A percentile compares a stretch with the other conserved stretches of the same genome.
Conservation (phyloP, 2,329 filamentous ascomycete genomes). For the Penicillium polonicum region DNA sequence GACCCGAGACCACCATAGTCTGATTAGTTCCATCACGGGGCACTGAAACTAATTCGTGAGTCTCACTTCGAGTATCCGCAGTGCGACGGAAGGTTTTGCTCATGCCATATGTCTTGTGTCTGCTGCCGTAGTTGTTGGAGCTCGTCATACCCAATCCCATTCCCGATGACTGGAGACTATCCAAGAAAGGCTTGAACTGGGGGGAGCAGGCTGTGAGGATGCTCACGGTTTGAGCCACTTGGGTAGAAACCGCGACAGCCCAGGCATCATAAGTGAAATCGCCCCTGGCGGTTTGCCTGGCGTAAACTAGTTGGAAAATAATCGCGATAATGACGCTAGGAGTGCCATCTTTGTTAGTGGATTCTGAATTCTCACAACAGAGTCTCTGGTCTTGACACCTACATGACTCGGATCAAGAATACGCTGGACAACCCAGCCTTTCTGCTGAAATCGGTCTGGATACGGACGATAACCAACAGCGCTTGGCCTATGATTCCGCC, state of each 20-base stretch:
- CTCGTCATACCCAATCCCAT: conserved; percentile 25
- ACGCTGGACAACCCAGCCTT: conserved; percentile 20
- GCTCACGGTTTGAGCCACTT: conserved; percentile 26
- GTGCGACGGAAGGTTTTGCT: conserved; percentile 12
- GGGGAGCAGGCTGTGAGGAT: conserved; percentile 32
- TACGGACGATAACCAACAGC: conserved; percentile 21
- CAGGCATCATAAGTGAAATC: conserved; percentile 26
- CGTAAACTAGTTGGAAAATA: conserved; percentile 24
- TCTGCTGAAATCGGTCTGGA: conserved; percentile 23
- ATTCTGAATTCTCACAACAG: neutral
- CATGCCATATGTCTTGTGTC: conserved; percentile 16
- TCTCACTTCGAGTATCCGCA: conserved; percentile 10
- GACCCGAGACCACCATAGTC: conserved; percentile 15
- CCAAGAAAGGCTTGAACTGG: conserved; percentile 34
- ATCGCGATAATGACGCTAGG: conserved; percentile 27
- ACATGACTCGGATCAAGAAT: conserved; percentile 27
- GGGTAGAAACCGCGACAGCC: conserved; percentile 18
- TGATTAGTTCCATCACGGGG: conserved; percentile 11
- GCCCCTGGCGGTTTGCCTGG: conserved; percentile 6
- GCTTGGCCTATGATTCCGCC: conserved; percentile 26
- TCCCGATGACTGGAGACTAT: conserved; percentile 30
- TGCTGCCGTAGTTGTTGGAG: conserved; percentile 13
- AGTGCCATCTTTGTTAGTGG: neutral
- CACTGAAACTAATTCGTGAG: conserved; percentile 17
- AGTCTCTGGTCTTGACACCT: conserved; percentile 1